Evolutionary conservation across 129 eudicot genomes (phyloP).

Genomic region (Pittosporum tobira): DNA sequence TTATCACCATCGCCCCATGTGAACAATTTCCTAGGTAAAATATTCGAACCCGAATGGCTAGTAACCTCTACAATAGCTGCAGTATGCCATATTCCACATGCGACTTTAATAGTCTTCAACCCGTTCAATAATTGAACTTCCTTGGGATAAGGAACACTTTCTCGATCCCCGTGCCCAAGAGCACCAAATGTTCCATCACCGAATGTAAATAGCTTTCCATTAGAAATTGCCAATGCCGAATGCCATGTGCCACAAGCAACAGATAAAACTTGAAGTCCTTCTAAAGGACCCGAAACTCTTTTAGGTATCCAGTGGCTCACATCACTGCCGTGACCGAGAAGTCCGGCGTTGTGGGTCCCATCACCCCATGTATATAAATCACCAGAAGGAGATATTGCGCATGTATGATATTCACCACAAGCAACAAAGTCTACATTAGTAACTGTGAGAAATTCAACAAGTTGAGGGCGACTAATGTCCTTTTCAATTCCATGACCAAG

Average conservation of each 20-base stretch:
- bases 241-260: constrained; percentile 88
- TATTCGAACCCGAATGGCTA: constrained; percentile 30
- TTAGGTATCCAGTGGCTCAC: constrained; percentile 96
- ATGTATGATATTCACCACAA: constrained; percentile 86
- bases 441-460: constrained; percentile 66
- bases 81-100: constrained; percentile 93
- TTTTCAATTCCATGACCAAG: constrained; percentile 82
- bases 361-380: constrained; percentile 93
- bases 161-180: constrained; percentile 73
- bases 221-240: constrained; percentile 53
- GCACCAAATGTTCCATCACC: constrained; percentile 87
- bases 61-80: constrained; percentile 75
- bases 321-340: constrained; percentile 87
- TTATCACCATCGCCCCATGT: constrained; percentile 97
- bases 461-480: constrained; percentile 51
- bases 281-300: constrained; percentile 64
- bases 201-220: constrained; percentile 59
- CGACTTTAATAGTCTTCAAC: constrained; percentile 53
- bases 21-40: constrained; percentile 52
- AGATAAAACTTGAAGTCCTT: constrained; percentile 65
- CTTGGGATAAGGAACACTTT: constrained; percentile 51
- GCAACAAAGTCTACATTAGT: constrained; percentile 62
- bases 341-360: constrained; percentile 74
- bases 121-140: constrained; percentile 55
- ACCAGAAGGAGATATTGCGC: constrained; percentile 70